These are phyloP conservation scores for Tolypocladium amazonense DNA, from an alignment of 2,329 filamentous ascomycete genomes.

Conservation along the genomic window DNA sequence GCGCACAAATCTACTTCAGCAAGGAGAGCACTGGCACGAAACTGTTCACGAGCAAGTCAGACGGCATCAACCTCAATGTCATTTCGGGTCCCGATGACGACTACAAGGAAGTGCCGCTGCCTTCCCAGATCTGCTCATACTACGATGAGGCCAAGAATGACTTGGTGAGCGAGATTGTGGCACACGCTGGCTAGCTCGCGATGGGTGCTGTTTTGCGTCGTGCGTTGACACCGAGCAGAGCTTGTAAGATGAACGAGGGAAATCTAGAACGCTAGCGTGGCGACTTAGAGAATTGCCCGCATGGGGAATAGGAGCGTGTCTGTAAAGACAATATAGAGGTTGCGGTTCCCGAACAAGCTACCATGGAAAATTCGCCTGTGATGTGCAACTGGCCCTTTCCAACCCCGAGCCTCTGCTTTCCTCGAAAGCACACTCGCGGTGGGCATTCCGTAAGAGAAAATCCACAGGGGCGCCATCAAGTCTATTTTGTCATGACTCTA, in stretches of 20 bases:
- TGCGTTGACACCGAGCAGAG: background rate
- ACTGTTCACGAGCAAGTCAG: conserved; percentile 82
- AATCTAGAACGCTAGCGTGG: background rate
- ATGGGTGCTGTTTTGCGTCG: background rate
- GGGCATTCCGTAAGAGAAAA: background rate
- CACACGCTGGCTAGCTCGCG: conserved; percentile 62
- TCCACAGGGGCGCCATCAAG: background rate
- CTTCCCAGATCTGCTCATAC: conserved; percentile 79
- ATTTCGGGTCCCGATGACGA: conserved; percentile 63
- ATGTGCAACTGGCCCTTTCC: background rate
- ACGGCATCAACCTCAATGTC: conserved; percentile 78
- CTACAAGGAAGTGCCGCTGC: conserved; percentile 76
- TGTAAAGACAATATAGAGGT: background rate
- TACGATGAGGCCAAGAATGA: conserved; percentile 59
- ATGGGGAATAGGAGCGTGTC: background rate
- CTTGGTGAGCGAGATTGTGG: conserved; percentile 87
- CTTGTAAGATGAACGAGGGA: background rate
- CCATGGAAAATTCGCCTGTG: background rate
- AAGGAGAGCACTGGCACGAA: conserved; percentile 69
- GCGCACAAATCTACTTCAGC: conserved; percentile 77
- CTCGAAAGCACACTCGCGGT: background rate
- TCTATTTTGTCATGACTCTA: background rate
- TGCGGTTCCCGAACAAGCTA: background rate
- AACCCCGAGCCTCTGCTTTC: background rate
- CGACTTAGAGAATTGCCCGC: background rate